phyloP scores from a whole-genome alignment of 345 rosid genomes.

The Rhodamnia argentea region DNA sequence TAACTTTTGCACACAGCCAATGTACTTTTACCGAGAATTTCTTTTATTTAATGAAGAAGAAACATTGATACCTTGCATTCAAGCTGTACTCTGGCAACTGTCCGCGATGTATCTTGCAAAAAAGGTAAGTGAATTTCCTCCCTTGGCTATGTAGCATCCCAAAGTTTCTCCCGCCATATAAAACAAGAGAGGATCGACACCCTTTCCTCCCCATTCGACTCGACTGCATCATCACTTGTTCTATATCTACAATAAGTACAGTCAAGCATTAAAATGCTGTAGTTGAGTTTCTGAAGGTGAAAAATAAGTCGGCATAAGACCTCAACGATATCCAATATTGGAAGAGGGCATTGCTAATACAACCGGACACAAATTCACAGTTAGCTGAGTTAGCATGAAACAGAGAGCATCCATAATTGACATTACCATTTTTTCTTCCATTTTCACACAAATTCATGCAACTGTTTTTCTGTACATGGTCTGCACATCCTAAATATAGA shows the following conservation, averaged over 20 bases:
- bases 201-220: conserved; percentile 6
- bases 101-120: conserved; percentile 78
- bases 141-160: conserved; percentile 81
- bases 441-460: not conserved
- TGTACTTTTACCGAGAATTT: not conserved
- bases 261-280: not conserved
- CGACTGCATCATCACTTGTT: not conserved
- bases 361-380: not conserved
- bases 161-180: conserved; percentile 85
- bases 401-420: no score
- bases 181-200: no score
- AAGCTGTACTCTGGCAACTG: conserved; percentile 82
- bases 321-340: not conserved
- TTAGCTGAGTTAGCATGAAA: not conserved
- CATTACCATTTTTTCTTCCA: not conserved
- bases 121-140: conserved; percentile 87
- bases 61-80: conserved; percentile 69
- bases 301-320: not conserved
- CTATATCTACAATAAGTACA: not conserved
- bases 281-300: not conserved
- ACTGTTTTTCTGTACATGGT: not conserved
- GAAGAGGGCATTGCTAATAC: not conserved
- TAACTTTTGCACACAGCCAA: not conserved
- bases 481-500: not conserved
- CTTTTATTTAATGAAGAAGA: not conserved